Percentiles rank a stretch among this genome's conserved stretches.
phyloP scores from a whole-genome alignment of 148 eudicot genomes.

The Rhododendron ovatum region DNA sequence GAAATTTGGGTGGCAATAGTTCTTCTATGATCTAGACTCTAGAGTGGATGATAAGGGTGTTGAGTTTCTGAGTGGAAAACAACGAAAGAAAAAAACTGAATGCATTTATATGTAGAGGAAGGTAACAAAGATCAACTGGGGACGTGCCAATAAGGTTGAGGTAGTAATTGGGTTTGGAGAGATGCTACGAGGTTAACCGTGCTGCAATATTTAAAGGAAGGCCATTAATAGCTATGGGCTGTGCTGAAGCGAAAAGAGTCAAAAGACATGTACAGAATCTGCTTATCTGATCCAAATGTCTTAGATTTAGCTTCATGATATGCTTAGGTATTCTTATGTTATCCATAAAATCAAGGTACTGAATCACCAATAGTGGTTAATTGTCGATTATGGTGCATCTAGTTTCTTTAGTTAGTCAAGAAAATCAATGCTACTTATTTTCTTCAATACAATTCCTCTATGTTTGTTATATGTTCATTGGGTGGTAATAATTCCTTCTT shows the following conservation, averaged over 20 bases:
- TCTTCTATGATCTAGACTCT: background rate
- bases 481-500: conserved; percentile 6
- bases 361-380: background rate
- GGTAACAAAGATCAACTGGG: background rate
- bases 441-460: background rate
- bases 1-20: background rate
- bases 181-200: background rate
- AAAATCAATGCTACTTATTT: background rate
- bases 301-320: background rate
- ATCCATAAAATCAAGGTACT: background rate
- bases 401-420: background rate
- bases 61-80: background rate
- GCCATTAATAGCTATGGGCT: background rate
- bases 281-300: background rate
- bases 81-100: background rate
- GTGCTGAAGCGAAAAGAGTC: background rate
- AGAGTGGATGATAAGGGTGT: background rate
- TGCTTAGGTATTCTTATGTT: background rate
- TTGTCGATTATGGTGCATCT: too few relatives aligned
- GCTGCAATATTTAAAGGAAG: background rate
- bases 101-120: background rate
- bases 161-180: background rate
- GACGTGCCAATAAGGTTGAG: background rate
- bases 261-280: background rate
- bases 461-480: background rate